A percentile compares a stretch with the other conserved stretches of the same genome.
Evolutionary conservation across 306 rosid species (phyloP).

Genomic region (Canavalia gladiata): DNA sequence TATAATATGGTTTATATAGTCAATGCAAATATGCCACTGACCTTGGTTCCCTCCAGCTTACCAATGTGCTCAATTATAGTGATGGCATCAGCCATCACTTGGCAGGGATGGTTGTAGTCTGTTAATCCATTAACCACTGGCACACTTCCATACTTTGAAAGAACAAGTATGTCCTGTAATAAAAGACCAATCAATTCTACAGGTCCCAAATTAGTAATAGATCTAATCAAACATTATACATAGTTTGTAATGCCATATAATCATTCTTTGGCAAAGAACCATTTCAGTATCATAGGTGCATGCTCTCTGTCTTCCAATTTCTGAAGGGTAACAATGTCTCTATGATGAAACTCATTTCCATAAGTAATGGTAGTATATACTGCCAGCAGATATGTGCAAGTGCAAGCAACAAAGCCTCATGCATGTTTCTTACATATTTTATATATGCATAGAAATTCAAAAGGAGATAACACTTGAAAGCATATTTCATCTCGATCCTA

Average conservation of each 20-base stretch:
- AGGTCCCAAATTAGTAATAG: too few species aligned
- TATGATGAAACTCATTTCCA: too few species aligned
- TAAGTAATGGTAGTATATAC: not conserved
- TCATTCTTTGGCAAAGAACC: too few species aligned
- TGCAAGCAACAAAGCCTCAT: not conserved
- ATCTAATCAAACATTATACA: too few species aligned
- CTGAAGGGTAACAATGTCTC: too few species aligned
- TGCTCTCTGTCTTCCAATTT: too few species aligned
- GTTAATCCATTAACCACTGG: conserved; percentile 97
- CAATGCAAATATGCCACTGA: conserved; percentile 45
- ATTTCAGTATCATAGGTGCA: too few species aligned
- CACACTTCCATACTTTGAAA: conserved; percentile 80
- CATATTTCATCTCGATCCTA: too few species aligned
- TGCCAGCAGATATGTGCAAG: not conserved
- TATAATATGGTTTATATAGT: too few species aligned
- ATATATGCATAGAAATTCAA: too few species aligned
- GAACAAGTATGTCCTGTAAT: conserved; percentile 89
- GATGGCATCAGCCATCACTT: conserved; percentile 99
- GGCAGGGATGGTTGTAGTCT: conserved; percentile 96
- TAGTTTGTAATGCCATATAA: too few species aligned
- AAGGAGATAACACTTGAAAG: too few species aligned
- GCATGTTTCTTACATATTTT: not conserved
- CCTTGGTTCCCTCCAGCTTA: conserved; percentile 91
- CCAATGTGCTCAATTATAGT: conserved; percentile 90
- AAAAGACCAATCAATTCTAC: not conserved